Base-by-base conservation (phyloP, 2,329 filamentous ascomycete genomes). In the Paracoccidioides brasiliensis region DNA sequence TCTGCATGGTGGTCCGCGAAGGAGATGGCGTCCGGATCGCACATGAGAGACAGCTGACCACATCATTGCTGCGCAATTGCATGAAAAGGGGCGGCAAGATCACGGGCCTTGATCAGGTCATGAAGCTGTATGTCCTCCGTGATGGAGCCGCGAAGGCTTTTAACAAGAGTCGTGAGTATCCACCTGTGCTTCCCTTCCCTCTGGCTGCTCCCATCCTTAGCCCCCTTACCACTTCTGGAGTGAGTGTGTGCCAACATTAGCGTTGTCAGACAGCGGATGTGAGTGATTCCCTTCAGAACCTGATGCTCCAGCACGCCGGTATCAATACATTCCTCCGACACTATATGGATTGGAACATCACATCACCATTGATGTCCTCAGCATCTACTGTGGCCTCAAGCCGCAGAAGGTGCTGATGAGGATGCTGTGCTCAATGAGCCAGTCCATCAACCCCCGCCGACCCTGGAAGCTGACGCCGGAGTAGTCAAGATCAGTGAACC, bases 1-100 rank as follows among this genome's bases (percentile, higher is more conserved):
- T 60, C 50, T 59, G 28, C 15, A 55, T 55, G 15, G 48, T 52
- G 10, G 59, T 76, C 58, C 37, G 61, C 52, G 43, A 54, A 62
- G 50, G 40, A 62, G 33, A 60, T 9, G 55, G 58, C 41, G 58
- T 61, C 12, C 4, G 9, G 5, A 40, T 50, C 8, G 3, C 10
- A 12, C 9, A 50, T 50, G 10, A 50, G 32, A 50, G 3, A 3
- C 7, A 3, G 3, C 2, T 40, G 15, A 50, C 1, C 22, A 50
- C 48, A 50, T 9, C 1, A 3, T 50, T 32, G 3, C 4, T 50
- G 48, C 10, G 9, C 10, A 12, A 35, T 50, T 6, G 12, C 4
- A 50, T 50, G 12, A 50, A 37, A 38, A 50, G 37, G 48, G 1
- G 14, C 5, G 5, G 32, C 10, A 14, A 50, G 48, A 50, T 50